Evolutionary conservation across 345 rosid species (phyloP), one percentile per base, ranked within the genome.

Genomic region (Ricinus communis): DNA sequence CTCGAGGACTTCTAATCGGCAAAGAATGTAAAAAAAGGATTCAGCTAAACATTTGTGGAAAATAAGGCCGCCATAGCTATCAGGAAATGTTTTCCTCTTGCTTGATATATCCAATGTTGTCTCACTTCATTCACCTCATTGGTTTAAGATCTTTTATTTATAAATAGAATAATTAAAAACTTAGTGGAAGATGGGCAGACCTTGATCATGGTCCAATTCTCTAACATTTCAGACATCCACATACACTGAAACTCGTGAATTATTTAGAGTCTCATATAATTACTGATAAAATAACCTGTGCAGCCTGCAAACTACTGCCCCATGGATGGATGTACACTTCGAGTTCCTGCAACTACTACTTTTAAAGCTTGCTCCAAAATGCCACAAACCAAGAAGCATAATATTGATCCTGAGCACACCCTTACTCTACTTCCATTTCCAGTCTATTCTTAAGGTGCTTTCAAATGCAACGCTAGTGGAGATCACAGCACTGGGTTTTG

Each of bases 321-420:
- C 53, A 38, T 11, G 71, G 71, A 52, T 53, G 43, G 62, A 53
- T 53, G 25, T 70, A 70, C 55, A 15, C 5, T 6, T 57, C 65
- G 65, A 56, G 15, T 43, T n/a, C 21, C 64, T 70, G 73, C 65
- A 70, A 58, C 9, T 70, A 19, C 30, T 58, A 57, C 55, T 65
- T 70, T 24, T 56, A 70, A 52, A 50, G 43, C 56, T 2, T 58
- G 73, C 22, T 41, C 65, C 1, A 51, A 57, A 22, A 43, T 57
- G 65, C 65, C 65, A 22, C 52, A 10, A 59, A 57, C 28, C 53
- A 58, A 58, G 41, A 58, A 58, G 19, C 62, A 31, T 15, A 3
- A 14, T 21, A 18, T 58, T 14, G 62, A 58, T 30, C 62, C 62
- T 14, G 13, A 56, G 0, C 61, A 56, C 12, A 31, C 62, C 21